Base-by-base conservation (phyloP, 75 land plant species). In the Ceratopteris richardii region DNA sequence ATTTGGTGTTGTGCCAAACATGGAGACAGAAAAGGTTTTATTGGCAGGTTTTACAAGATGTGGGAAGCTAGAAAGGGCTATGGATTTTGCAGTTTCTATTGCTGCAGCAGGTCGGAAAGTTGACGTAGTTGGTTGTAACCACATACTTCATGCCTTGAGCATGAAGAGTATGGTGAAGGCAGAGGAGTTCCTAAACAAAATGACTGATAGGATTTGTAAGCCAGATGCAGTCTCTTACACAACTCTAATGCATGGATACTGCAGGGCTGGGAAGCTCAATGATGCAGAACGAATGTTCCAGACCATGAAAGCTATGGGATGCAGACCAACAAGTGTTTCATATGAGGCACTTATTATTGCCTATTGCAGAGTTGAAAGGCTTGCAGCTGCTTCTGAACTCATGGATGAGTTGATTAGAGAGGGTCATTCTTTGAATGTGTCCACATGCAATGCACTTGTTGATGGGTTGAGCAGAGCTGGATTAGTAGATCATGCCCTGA, bases 311-410 rank as follows among this genome's bases (percentile, higher is more conserved):
- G 68, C 55, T 29, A 65, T 44, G 1, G 86, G 80, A 1, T 67
- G 83, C 56, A 27, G 62, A 44, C 93, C 97, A 5, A 87, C 80
- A 69, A 89, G 84, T 44, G 65, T 77, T 47, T 88, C 93, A 25
- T 92, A 84, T 51, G 84, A 68, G 29, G 60, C 63, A 37, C 81
- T 87, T 50, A 80, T 92, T 23, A 78, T 82, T 54, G 82, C 69
- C 0, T 57, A 88, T 68, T 85, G 97, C 61, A 70, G 85, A 22
- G 54, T 64, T 7, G 82, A 79, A 13, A 80, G 80, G 55, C 30
- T 84, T 31, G 69, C 72, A 0, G 70, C 82, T 9, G 97, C 84
- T 0, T 76, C 76, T 29, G 82, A 88, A 31, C 77, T 92, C 36
- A 69, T 92, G 26, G 43, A 69, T 7, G 92, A 84, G 36, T 84